Base-by-base conservation (phyloP, 2,329 filamentous ascomycete species). In the Hypoxylon sp. region DNA sequence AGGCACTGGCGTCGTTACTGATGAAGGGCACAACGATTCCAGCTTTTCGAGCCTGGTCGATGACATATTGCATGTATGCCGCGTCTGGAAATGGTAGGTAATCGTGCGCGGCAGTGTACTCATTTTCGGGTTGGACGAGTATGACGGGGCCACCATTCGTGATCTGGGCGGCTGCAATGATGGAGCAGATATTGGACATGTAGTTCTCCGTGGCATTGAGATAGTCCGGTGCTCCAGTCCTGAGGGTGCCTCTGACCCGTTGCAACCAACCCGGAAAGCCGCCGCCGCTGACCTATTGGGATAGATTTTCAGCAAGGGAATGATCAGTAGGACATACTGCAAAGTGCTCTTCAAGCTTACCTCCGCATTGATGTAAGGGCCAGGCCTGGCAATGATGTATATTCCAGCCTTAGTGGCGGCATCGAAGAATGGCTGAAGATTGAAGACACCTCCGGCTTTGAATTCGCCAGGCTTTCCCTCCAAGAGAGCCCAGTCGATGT, bases 241-340 rank as follows among this genome's bases (percentile, higher is more conserved):
- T 83, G 55, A 93, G 76, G 0, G 81, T 82, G 0, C 85, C 91
- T 50, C 85, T 84, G n/a, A 89, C 79, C 11, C 90, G 82, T 73
- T 91, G 88, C 13, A 94, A 74, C 92, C 92, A 95, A 1, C 91
- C 92, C 0, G 92, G 92, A 64, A 91, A 94, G 0, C 92, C 92
- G 56, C 92, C 92, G 0, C 91, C 92, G 5, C 86, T 70, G 4
- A 68, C 69, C 65, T 72, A 32, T 13, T 37, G 13, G 17, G 15
- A 22, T 41, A 7, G 3, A 3, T 28, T 13, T 10, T 56, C 47
- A 56, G 50, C 22, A 22, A 15, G 19, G 46, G 11, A 1, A 20
- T 7, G n/a, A n/a, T 15, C 17, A 26, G 2, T 17, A 34, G 15
- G 11, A 47, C 2, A n/a, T 2, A 24, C 24, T n/a, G 1, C 6